Conservation (phyloP, 2,329 filamentous ascomycete species). For the Pseudocercospora crystallina region DNA sequence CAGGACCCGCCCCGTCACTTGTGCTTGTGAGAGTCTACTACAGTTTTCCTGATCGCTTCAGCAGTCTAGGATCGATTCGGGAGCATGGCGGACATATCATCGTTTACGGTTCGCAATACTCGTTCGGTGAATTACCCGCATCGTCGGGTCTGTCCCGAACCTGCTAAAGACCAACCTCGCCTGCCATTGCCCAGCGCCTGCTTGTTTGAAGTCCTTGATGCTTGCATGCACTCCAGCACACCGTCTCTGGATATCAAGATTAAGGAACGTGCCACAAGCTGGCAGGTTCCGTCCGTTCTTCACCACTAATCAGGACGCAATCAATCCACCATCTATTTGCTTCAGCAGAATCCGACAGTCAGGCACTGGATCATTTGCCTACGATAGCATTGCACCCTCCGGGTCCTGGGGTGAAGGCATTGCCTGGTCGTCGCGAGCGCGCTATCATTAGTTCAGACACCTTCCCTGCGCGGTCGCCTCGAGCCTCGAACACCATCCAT, state of each 20-base stretch:
- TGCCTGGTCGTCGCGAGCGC: slow-evolving; percentile 17
- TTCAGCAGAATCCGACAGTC: slow-evolving; percentile 23
- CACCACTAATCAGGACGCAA: slow-evolving; percentile 25
- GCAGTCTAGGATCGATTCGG: slow-evolving; percentile 26
- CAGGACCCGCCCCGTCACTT: slow-evolving; percentile 22
- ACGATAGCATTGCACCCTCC: slow-evolving; percentile 18
- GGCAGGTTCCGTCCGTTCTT: slow-evolving; percentile 19
- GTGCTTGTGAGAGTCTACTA: slow-evolving; percentile 10
- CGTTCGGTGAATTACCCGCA: slow-evolving; percentile 20
- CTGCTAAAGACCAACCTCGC: slow-evolving; percentile 19
- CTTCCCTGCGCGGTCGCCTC: slow-evolving; percentile 19
- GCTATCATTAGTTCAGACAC: slow-evolving; percentile 19
- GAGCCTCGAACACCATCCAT: slow-evolving; percentile 21
- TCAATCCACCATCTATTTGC: slow-evolving; percentile 28
- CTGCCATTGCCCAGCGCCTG: slow-evolving; percentile 27
- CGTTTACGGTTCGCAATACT: slow-evolving; percentile 23
- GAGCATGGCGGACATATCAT: slow-evolving; percentile 26
- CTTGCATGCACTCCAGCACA: slow-evolving; percentile 23
- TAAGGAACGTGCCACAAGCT: slow-evolving; percentile 29
- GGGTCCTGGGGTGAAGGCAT: slow-evolving; percentile 17
- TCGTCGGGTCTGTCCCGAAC: slow-evolving; percentile 21
- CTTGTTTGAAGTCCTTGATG: slow-evolving; percentile 20
- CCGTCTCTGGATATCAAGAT: slow-evolving; percentile 28
- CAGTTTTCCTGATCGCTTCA: slow-evolving; percentile 26
- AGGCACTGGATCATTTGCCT: slow-evolving; percentile 15